Conservation (phyloP, 306 rosid genomes). For the Astragalus membranaceus region DNA sequence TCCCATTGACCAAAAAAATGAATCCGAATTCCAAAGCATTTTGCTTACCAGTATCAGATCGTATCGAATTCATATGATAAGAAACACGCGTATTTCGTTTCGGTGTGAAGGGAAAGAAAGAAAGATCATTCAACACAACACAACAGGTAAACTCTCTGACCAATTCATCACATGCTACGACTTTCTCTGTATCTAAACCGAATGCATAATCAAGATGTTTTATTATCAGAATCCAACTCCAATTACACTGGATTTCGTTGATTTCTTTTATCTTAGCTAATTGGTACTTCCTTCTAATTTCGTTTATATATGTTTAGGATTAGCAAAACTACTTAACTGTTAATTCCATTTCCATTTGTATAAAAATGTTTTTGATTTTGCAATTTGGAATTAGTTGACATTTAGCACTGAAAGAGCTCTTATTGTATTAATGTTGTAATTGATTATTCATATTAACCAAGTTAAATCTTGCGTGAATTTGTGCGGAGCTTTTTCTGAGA, state of each 20-base stretch:
- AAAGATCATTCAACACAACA: background rate
- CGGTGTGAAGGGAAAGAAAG: background rate
- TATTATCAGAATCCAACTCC: background rate
- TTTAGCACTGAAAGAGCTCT: background rate
- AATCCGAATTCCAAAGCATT: background rate
- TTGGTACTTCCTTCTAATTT: background rate
- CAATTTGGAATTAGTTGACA: slow-evolving; percentile 3
- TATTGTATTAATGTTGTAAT: background rate
- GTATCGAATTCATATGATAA: background rate
- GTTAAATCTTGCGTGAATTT: background rate
- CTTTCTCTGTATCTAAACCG: slow-evolving; percentile 7
- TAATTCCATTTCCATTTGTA: slow-evolving; percentile 1
- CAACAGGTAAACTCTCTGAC: background rate
- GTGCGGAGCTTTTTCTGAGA: background rate
- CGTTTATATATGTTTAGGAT: background rate
- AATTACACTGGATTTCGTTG: background rate
- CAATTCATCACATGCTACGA: background rate
- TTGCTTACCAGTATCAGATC: background rate
- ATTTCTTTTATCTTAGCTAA: background rate
- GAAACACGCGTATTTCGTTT: background rate
- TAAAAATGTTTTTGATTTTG: background rate
- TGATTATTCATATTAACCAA: background rate
- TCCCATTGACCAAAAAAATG: background rate
- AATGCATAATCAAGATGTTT: background rate
- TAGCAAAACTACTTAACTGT: background rate